phyloP scores from a whole-genome alignment of 495 filamentous ascomycete species.

The Parathielavia hyrcaniae region DNA sequence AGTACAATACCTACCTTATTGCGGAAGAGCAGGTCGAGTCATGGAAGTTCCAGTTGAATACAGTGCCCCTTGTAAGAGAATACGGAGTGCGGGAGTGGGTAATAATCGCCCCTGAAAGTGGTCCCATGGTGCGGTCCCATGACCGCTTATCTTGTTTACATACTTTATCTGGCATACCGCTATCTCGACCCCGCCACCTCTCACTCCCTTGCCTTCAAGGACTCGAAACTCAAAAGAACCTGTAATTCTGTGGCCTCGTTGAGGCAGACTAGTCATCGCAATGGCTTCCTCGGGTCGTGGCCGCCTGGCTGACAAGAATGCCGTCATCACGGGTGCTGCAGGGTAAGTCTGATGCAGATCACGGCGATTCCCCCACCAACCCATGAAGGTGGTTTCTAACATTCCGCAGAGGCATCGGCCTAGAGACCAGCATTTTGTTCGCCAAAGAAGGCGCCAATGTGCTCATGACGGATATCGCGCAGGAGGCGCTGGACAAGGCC shows the following conservation, averaged over 20 bases:
- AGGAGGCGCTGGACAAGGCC: conserved; percentile 53
- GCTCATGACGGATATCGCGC: conserved; percentile 76
- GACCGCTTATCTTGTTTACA: conserved; percentile 7
- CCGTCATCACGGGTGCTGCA: conserved; percentile 86
- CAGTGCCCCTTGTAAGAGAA: background rate
- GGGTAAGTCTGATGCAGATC: conserved; percentile 53
- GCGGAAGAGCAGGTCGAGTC: background rate
- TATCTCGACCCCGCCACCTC: conserved; percentile 5
- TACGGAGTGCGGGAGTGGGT: background rate
- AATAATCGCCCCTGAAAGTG: background rate
- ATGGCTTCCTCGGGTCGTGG: conserved; percentile 34
- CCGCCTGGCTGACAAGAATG: conserved; percentile 84
- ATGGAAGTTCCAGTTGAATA: background rate
- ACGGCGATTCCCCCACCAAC: background rate
- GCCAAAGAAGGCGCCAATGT: conserved; percentile 83
- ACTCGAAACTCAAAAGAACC: background rate
- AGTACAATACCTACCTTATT: too few species aligned
- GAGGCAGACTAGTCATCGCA: background rate
- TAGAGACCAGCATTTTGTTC: conserved; percentile 91
- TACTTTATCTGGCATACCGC: conserved; percentile 1
- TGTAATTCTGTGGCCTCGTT: background rate
- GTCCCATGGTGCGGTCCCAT: conserved; percentile 15
- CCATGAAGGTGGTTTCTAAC: background rate
- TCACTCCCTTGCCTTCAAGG: conserved; percentile 1
- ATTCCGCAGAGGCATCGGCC: conserved; percentile 75